Evolutionary conservation across 176 grass and related monocot species (phyloP), one percentile per base, ranked within the genome.

Genomic region (Pontederia crassipes): DNA sequence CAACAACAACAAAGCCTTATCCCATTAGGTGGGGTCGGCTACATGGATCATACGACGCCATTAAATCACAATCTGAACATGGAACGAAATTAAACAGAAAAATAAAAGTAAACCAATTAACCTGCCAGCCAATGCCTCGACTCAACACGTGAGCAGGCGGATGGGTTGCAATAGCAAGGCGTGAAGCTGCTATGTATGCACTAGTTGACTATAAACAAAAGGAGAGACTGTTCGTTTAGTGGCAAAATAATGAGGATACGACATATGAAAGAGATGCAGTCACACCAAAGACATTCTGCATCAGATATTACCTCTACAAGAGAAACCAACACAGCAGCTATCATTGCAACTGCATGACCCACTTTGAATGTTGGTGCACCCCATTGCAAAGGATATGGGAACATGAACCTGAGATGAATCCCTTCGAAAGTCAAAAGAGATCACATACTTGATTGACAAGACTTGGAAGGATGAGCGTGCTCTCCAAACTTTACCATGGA

Each of bases 361-460:
- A 75, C 74, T 65, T 83, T 53, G 59, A 83, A 83, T 17, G 80
- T 83, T 28, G 80, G 80, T 14, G 80, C 50, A 46, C 80, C 80
- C 80, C 80, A 83, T 64, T 83, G 69, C 65, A 83, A 78, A 69
- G 80, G 80, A 83, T 83, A 83, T 59, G 80, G 80, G 47, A 83
- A 83, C 50, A 74, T 83, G 67, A 83, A 68, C 80, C 80, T 83
- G 77, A 68, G 55, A 74, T 51, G 15, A n/a, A 15, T 45, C n/a
- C 18, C 2, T 2, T 70, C 3, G 8, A 46, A 61, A 61, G 35
- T 10, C 50, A 69, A n/a, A n/a, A 40, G 12, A 29, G 15, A 2
- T 40, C 20, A n/a, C 13, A 49, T 10, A 2, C 3, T 54, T 57
- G 8, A 47, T 18, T 71, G 20, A 71, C 48, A 15, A 40, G 16